These are phyloP conservation scores for Thermothielavioides terrestris DNA, from an alignment of 495 filamentous ascomycete species.

Conservation along the genomic window DNA sequence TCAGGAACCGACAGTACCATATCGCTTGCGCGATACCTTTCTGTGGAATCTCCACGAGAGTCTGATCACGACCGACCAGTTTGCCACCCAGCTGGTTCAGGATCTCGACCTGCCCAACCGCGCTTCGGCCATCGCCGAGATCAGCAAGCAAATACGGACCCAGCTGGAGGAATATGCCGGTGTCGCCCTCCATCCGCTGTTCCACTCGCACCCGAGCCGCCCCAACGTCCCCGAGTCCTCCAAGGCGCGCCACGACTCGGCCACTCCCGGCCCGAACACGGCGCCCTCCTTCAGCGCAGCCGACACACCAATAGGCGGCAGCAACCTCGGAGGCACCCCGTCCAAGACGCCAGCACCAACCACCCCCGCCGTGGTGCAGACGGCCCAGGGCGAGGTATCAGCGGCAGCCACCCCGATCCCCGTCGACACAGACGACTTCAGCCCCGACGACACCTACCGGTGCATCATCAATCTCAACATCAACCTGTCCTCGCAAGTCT, in stretches of 20 bases:
- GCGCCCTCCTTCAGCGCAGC: constrained; percentile 29
- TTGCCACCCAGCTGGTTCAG: constrained; percentile 81
- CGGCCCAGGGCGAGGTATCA: constrained; percentile 21
- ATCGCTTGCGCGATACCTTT: constrained; percentile 85
- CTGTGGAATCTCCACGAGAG: constrained; percentile 97
- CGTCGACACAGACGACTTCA: constrained; percentile 28
- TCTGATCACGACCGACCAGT: constrained; percentile 87
- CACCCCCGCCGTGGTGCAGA: constrained; percentile 15
- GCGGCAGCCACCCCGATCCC: constrained; percentile 22
- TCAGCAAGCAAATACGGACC: constrained; percentile 86
- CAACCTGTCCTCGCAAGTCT: constrained; percentile 83
- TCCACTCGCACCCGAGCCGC: constrained; percentile 51
- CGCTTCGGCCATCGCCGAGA: constrained; percentile 56
- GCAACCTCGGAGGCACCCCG: constrained; percentile 23
- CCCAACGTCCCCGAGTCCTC: constrained; percentile 30
- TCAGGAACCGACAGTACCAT: constrained; percentile 70
- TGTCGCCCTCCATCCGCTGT: constrained; percentile 85
- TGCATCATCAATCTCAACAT: constrained; percentile 88
- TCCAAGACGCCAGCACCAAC: constrained; percentile 17
- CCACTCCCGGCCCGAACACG: constrained; percentile 37
- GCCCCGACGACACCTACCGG: constrained; percentile 85
- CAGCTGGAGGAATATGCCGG: constrained; percentile 96
- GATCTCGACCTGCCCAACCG: constrained; percentile 86
- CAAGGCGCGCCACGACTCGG: constrained; percentile 25
- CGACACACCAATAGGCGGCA: constrained; percentile 42